A percentile compares a stretch with the other conserved stretches of the same genome.
These are phyloP conservation scores for Colletotrichum sp. DNA, from an alignment of 2,329 filamentous ascomycete genomes.

Conservation along the genomic window DNA sequence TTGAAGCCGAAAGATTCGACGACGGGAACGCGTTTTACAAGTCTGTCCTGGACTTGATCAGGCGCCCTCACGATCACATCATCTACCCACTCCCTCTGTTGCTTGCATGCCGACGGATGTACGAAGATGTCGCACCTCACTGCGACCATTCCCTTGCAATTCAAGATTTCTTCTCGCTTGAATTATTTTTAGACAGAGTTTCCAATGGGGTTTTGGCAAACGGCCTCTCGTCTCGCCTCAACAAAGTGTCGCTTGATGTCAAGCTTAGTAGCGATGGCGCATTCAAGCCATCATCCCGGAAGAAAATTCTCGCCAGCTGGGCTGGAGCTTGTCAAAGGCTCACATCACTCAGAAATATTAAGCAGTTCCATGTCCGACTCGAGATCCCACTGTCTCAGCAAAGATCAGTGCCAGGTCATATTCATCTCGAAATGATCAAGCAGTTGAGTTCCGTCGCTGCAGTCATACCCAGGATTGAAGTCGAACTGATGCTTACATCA, in stretches of 20 bases:
- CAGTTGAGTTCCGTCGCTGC: not conserved
- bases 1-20: not conserved
- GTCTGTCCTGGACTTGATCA: too few relatives aligned
- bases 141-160: conserved; percentile 4
- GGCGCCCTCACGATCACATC: not conserved
- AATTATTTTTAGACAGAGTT: not conserved
- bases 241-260: not conserved
- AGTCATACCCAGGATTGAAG: not conserved
- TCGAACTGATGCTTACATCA: not conserved
- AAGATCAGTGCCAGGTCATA: not conserved
- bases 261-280: not conserved
- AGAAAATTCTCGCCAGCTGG: not conserved
- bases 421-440: not conserved
- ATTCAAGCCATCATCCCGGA: conserved; percentile 5
- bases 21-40: not conserved
- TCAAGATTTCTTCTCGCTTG: not conserved
- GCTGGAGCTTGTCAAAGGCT: not conserved
- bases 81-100: not conserved
- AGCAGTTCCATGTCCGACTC: not conserved
- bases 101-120: conserved; percentile 1
- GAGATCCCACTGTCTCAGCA: not conserved
- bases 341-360: not conserved
- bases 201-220: not conserved
- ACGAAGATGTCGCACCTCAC: not conserved
- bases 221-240: not conserved